phyloP scores from a whole-genome alignment of 228 moss, liverwort and hornwort species.

The Sphagnum magellanicum region DNA sequence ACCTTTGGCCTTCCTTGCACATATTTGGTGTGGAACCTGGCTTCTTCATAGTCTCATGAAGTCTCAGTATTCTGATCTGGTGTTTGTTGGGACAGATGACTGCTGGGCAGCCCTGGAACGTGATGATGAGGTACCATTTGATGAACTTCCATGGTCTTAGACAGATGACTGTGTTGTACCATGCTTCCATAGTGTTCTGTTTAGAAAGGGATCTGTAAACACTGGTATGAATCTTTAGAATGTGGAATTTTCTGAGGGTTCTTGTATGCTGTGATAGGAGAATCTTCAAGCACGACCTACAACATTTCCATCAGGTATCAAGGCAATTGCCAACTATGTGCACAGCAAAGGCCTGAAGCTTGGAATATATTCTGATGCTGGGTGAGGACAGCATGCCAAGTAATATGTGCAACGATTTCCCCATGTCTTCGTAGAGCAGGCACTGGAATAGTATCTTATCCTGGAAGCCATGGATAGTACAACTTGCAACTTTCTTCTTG shows the following conservation, averaged over 20 bases:
- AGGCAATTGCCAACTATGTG: slow-evolving; percentile 75
- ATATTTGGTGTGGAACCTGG: background rate
- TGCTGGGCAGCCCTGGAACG: slow-evolving; percentile 90
- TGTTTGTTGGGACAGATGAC: slow-evolving; percentile 56
- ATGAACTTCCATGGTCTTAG: too few species aligned
- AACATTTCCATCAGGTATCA: slow-evolving; percentile 89
- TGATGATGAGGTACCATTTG: slow-evolving; percentile 41
- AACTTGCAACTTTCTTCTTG: too few species aligned
- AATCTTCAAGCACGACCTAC: slow-evolving; percentile 59
- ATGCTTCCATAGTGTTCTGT: too few species aligned
- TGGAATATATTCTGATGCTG: slow-evolving; percentile 96
- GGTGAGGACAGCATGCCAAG: slow-evolving; percentile 33
- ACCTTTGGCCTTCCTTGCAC: background rate
- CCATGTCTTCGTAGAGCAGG: too few species aligned
- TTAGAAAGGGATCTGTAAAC: too few species aligned
- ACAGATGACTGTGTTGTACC: too few species aligned
- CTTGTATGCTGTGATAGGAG: slow-evolving; percentile 28
- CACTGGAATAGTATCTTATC: too few species aligned
- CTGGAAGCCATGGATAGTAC: too few species aligned
- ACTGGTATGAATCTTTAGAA: too few species aligned
- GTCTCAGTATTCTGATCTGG: background rate
- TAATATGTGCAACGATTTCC: too few species aligned
- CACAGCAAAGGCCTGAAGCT: slow-evolving; percentile 84
- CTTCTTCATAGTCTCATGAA: background rate
- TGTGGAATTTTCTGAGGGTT: too few species aligned